A percentile compares a stretch with the other conserved stretches of the same genome.
Conservation (phyloP, 1,284 basidiomycete genomes). For the Malassezia pachydermatis region DNA sequence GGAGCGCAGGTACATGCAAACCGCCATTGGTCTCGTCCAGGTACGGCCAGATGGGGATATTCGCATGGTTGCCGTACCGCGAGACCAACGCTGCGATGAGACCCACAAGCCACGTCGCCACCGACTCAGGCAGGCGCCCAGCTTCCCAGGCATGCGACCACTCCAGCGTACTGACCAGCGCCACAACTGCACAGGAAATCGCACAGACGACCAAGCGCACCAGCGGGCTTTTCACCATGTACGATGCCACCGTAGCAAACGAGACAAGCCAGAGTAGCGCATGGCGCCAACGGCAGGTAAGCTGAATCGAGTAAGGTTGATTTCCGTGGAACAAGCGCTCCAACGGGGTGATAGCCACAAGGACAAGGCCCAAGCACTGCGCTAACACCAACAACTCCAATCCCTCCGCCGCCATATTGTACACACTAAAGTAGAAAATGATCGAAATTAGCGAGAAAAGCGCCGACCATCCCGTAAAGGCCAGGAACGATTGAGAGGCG, state of each 20-base stretch:
- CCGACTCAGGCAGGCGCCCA: conserved; percentile 21
- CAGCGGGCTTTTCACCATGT: conserved; percentile 21
- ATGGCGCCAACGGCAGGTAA: neutral
- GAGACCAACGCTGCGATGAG: conserved; percentile 27
- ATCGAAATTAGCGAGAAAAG: conserved; percentile 68
- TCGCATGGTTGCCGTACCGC: conserved; percentile 43
- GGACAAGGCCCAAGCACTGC: conserved; percentile 25
- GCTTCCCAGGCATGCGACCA: conserved; percentile 38
- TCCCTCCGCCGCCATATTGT: conserved; percentile 38
- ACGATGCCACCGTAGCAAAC: conserved; percentile 24
- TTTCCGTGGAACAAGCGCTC: neutral
- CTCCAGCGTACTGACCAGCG: conserved; percentile 27
- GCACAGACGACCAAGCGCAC: conserved; percentile 25
- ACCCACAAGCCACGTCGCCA: conserved; percentile 31
- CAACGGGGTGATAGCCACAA: conserved; percentile 21
- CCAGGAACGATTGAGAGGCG: conserved; percentile 50
- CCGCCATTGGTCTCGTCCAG: conserved; percentile 40
- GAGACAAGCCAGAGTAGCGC: conserved; percentile 23
- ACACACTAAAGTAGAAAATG: conserved; percentile 30
- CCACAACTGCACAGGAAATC: conserved; percentile 21
- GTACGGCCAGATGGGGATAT: conserved; percentile 41
- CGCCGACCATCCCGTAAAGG: conserved; percentile 76
- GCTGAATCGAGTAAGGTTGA: neutral
- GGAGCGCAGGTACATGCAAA: conserved; percentile 23
- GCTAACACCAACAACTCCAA: conserved; percentile 37